Conservation (phyloP, 2,329 filamentous ascomycete species). For the Cercospora berteroae region DNA sequence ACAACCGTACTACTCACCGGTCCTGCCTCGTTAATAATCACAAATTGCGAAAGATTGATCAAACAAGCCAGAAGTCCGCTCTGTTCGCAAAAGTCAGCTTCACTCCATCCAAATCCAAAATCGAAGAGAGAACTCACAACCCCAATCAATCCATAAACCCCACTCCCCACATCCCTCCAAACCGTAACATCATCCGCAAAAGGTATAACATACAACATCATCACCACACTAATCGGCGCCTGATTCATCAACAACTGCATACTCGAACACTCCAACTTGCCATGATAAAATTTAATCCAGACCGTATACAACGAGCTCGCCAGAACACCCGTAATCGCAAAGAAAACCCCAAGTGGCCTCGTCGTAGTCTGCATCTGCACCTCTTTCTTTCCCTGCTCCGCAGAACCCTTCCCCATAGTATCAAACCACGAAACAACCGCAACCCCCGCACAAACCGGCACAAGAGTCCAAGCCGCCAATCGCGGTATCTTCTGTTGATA, state of each 20-base stretch:
- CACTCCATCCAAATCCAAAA: neutral
- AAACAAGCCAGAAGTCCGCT: conserved; percentile 62
- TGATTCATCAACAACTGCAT: conserved; percentile 70
- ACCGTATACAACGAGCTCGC: conserved; percentile 67
- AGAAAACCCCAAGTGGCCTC: conserved; percentile 59
- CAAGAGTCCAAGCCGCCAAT: conserved; percentile 54
- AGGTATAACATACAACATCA: conserved; percentile 65
- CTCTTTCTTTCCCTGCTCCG: conserved; percentile 36
- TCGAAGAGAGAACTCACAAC: conserved; percentile 47
- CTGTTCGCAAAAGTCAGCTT: conserved; percentile 39
- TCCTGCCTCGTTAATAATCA: conserved; percentile 37
- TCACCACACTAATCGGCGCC: conserved; percentile 60
- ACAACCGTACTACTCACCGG: conserved; percentile 38
- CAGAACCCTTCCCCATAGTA: conserved; percentile 41
- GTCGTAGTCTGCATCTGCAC: conserved; percentile 51
- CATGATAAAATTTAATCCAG: conserved; percentile 65
- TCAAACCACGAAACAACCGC: conserved; percentile 68
- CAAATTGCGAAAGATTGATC: conserved; percentile 53
- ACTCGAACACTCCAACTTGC: conserved; percentile 63
- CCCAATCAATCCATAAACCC: conserved; percentile 49
- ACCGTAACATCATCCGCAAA: conserved; percentile 63
- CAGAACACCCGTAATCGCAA: conserved; percentile 63
- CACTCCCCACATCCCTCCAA: conserved; percentile 51
- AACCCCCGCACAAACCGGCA: conserved; percentile 63
- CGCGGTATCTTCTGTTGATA: conserved; percentile 58